Evolutionary conservation across 305 asterid species (phyloP).

Genomic region (Striga hermonthica): DNA sequence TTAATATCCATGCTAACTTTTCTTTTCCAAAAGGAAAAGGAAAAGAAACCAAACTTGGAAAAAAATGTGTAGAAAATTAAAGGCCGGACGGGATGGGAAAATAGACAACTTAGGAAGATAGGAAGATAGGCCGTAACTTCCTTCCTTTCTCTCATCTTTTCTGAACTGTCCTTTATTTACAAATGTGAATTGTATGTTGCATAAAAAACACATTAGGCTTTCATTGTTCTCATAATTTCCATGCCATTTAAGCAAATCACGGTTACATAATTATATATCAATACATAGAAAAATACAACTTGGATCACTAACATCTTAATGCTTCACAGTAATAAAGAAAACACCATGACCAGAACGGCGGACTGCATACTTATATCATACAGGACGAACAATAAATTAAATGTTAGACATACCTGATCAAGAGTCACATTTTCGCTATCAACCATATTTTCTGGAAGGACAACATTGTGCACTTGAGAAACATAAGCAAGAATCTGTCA

Average conservation of each 20-base stretch:
- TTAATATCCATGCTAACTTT: not conserved
- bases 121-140: too few relatives aligned
- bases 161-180: too few relatives aligned
- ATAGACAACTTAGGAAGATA: slow-evolving; percentile 16
- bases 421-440: slow-evolving; percentile 67
- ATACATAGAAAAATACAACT: not conserved
- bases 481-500: slow-evolving; percentile 93
- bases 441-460: slow-evolving; percentile 71
- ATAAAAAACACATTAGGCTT: not conserved
- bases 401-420: slow-evolving; percentile 53
- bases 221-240: slow-evolving; percentile 1
- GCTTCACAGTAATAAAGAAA: slow-evolving; percentile 18
- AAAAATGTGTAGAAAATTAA: slow-evolving; percentile 2
- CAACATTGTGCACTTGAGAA: slow-evolving; percentile 88
- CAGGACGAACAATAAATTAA: slow-evolving; percentile 21
- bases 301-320: slow-evolving; percentile 16
- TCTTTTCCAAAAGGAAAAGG: not conserved
- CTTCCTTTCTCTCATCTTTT: too few relatives aligned
- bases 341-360: slow-evolving; percentile 10
- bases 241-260: slow-evolving; percentile 11
- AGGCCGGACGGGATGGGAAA: not conserved
- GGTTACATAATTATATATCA: slow-evolving; percentile 16
- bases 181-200: not conserved
- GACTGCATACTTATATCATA: slow-evolving; percentile 21
- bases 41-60: not conserved